Conservation (phyloP, 176 grass and related monocot species). For the Poa annua region DNA sequence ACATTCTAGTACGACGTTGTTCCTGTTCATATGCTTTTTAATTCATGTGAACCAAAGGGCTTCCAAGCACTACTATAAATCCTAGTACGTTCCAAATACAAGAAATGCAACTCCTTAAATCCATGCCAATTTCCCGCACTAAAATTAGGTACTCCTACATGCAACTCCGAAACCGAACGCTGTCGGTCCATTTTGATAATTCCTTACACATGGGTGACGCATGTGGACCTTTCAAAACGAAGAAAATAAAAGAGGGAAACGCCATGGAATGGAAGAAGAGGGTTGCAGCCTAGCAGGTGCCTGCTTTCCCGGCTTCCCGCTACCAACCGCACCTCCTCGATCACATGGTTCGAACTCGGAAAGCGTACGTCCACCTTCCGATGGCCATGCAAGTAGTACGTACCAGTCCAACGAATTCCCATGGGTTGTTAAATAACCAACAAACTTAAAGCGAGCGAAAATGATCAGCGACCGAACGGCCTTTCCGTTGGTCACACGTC, state of each 20-base stretch:
- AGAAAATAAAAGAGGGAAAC: neutral
- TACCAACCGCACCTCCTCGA: slow-evolving; percentile 36
- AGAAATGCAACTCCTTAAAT: neutral
- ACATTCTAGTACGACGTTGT: too few relatives aligned
- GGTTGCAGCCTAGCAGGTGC: slow-evolving; percentile 21
- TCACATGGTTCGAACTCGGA: slow-evolving; percentile 22
- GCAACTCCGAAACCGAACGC: neutral
- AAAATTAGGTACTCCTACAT: neutral
- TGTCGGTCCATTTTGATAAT: neutral
- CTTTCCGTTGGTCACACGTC: slow-evolving; percentile 32
- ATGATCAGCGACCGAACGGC: slow-evolving; percentile 38
- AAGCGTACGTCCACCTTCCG: neutral
- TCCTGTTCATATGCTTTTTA: too few relatives aligned
- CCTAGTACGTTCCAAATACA: too few relatives aligned
- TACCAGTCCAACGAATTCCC: slow-evolving; percentile 24
- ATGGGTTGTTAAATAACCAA: slow-evolving; percentile 14
- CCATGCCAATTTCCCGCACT: neutral
- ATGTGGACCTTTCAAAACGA: neutral
- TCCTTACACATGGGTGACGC: neutral
- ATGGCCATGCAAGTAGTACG: slow-evolving; percentile 9
- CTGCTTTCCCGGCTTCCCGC: neutral
- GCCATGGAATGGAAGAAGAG: slow-evolving; percentile 16
- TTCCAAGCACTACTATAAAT: too few relatives aligned
- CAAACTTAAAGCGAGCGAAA: slow-evolving; percentile 47
- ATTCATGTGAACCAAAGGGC: too few relatives aligned